phyloP scores from a whole-genome alignment of 2,329 filamentous ascomycete genomes.

The Scortechinia acanthostroma region DNA sequence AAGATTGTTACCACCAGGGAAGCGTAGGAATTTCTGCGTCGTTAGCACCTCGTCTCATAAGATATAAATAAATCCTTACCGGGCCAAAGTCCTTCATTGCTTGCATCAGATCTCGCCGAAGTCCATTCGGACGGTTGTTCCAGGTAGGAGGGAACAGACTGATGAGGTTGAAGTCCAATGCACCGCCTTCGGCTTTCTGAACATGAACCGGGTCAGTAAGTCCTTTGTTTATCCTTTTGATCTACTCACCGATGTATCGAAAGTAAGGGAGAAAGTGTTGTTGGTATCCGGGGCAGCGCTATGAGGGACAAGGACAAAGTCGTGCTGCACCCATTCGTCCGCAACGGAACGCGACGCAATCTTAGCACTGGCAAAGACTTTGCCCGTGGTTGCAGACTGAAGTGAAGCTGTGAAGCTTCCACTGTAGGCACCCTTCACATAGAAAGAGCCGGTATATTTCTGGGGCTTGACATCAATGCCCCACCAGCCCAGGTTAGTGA shows the following conservation, averaged over 20 bases:
- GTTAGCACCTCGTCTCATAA: slow-evolving; percentile 1
- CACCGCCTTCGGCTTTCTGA: slow-evolving; percentile 24
- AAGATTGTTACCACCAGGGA: slow-evolving; percentile 61
- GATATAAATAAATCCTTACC: neutral
- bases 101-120: slow-evolving; percentile 9
- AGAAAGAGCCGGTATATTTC: slow-evolving; percentile 41
- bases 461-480: slow-evolving; percentile 41
- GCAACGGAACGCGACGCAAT: slow-evolving; percentile 31
- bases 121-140: slow-evolving; percentile 35
- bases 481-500: slow-evolving; percentile 47
- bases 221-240: too few species aligned
- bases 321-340: slow-evolving; percentile 32
- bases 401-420: slow-evolving; percentile 38
- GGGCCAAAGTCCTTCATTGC: slow-evolving; percentile 16
- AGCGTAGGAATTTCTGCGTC: slow-evolving; percentile 39
- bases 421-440: slow-evolving; percentile 38
- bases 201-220: too few species aligned
- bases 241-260: slow-evolving; percentile 7
- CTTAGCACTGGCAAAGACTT: slow-evolving; percentile 34
- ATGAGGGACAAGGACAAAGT: slow-evolving; percentile 13
- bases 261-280: slow-evolving; percentile 3
- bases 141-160: slow-evolving; percentile 54
- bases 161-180: slow-evolving; percentile 48
- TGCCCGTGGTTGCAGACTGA: slow-evolving; percentile 31
- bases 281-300: slow-evolving; percentile 7